Conservation (phyloP, 768 basidiomycete species). For the Erythrobasidium yunnanense region DNA sequence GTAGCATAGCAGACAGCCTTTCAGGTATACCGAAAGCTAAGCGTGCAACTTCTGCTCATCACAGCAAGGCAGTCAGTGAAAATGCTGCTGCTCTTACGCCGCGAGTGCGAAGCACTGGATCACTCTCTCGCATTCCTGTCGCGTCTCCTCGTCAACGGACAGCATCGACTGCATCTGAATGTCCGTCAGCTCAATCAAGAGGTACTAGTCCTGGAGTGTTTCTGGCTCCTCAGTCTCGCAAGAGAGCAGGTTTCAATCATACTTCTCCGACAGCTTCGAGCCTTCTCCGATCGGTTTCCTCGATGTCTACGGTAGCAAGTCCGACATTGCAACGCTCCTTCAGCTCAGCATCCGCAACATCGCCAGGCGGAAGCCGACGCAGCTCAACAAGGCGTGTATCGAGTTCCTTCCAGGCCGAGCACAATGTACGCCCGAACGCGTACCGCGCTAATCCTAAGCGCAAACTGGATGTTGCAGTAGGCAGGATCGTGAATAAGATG, state of each 20-base stretch:
- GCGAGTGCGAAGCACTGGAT: neutral
- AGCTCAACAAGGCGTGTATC: neutral
- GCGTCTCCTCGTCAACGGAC: neutral
- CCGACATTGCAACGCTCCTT: neutral
- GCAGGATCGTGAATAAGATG: conserved; percentile 78
- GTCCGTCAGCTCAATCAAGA: neutral
- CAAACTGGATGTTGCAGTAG: conserved; percentile 84
- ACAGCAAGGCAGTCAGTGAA: neutral
- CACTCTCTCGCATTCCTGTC: conserved; percentile 1
- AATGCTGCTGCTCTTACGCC: neutral
- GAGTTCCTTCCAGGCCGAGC: neutral
- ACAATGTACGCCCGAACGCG: conserved; percentile 45
- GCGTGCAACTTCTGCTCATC: neutral
- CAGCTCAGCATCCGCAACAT: neutral
- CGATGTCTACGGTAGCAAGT: neutral
- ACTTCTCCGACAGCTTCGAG: neutral
- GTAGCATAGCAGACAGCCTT: neutral
- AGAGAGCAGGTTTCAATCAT: too few relatives aligned
- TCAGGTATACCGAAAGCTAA: neutral
- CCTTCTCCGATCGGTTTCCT: neutral
- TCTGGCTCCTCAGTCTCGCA: too few relatives aligned
- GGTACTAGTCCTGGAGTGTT: too few relatives aligned
- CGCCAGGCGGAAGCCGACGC: neutral
- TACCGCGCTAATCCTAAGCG: conserved; percentile 82
- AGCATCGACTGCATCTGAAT: neutral